Base-by-base conservation (phyloP, 371 early-diverging fungal genomes). In the Apophysomyces trapeziformis region DNA sequence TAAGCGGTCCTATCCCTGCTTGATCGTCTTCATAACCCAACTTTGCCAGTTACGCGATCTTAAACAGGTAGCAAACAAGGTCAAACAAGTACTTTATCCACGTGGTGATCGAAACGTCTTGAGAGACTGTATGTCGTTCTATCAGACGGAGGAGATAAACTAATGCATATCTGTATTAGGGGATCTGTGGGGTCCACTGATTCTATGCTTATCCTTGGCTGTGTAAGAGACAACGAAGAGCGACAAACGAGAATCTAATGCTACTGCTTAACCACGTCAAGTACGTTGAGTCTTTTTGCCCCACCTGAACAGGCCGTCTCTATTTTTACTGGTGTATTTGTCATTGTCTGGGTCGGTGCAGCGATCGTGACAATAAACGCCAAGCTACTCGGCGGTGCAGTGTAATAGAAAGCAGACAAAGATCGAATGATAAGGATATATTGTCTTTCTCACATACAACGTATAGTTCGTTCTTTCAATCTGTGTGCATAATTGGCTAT, bases 101-200 rank as follows among this genome's bases (percentile, higher is more conserved):
- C 83, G 84, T 41, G 86, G 84, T 18, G 73, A 81, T 67, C 75
- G 82, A 58, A 87, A 89, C 70, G 83, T 91, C 39, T 78, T 95
- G 69, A 79, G 84, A 73, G 94, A 95, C 68, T 95, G 93, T 92
- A 82, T 65, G 86, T 79, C 3, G 50, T 46, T 11, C 38, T 39
- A 46, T 13, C 18, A 60, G n/a, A 39, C 63, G 60, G 14, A n/a
- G 16, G 21, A 57, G 12, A 65, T 16, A 4, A 12, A 38, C 21
- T 38, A 16, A 61, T n/a, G 11, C 26, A 26, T 4, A n/a, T 47
- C 32, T 26, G 21, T 38, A 50, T 26, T 71, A 93, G 93, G 96
- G 95, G 97, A 97, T 79, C 82, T 96, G 26, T 97, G 98, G 98
- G 98, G 98, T 7, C 98, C 98, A 18, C 82, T 97, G 58, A 79